phyloP scores from a whole-genome alignment of 345 rosid genomes.

The Eucalyptus polybractea region DNA sequence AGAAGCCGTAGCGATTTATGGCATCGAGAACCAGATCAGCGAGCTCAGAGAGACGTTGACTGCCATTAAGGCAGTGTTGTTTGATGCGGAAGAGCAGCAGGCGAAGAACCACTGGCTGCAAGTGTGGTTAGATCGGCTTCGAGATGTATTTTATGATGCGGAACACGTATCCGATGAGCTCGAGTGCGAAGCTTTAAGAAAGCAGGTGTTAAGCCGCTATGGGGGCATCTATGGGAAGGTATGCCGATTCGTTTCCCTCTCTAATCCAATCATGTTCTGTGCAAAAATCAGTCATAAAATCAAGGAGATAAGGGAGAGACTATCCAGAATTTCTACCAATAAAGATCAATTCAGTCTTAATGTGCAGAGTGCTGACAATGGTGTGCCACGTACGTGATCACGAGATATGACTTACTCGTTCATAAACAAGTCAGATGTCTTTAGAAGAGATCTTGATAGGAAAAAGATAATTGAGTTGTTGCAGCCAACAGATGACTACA shows the following conservation, averaged over 20 bases:
- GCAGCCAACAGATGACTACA: background rate
- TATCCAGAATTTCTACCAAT: background rate
- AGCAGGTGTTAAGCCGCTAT: background rate
- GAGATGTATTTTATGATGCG: background rate
- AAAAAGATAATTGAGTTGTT: background rate
- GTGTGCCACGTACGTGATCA: accelerated
- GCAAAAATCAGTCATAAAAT: background rate
- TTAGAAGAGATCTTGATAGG: background rate
- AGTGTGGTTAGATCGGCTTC: background rate
- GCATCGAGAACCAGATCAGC: background rate
- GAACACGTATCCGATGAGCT: background rate
- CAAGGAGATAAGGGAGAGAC: background rate
- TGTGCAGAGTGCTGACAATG: background rate
- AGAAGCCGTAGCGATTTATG: background rate
- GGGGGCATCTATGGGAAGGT: background rate
- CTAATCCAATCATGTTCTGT: background rate
- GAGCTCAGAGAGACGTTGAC: background rate
- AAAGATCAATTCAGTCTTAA: background rate
- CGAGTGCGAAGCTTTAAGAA: background rate
- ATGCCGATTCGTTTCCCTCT: background rate
- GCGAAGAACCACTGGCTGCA: background rate
- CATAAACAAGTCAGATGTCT: background rate
- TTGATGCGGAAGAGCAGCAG: background rate
- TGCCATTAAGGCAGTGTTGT: background rate
- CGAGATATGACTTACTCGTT: background rate